Evolutionary conservation across 1,139 yeast species (phyloP).

Genomic region (Dujonia santamariae): DNA sequence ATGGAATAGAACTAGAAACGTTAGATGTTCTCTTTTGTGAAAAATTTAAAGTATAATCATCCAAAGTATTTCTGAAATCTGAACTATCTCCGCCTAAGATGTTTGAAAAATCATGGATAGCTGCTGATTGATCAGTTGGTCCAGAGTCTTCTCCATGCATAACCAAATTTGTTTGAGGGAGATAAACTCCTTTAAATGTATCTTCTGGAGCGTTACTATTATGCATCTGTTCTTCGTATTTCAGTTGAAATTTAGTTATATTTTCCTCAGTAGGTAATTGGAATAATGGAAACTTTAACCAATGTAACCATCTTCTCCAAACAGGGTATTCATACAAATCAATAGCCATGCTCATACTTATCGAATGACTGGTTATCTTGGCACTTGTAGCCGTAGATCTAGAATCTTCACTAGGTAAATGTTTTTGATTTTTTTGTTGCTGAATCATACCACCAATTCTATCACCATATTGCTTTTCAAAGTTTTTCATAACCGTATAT

Average conservation of each 20-base stretch:
- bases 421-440: conserved; percentile 2
- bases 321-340: conserved; percentile 21
- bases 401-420: conserved; percentile 11
- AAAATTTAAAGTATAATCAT: conserved; percentile 28
- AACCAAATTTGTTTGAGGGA: background rate
- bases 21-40: conserved; percentile 8
- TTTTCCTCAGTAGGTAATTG: conserved; percentile 39
- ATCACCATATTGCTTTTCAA: conserved; percentile 34
- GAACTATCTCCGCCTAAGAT: conserved; percentile 27
- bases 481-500: conserved; percentile 40
- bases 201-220: no score
- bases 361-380: conserved; percentile 21
- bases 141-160: no score
- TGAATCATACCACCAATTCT: conserved; percentile 23
- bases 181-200: no score
- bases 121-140: no score
- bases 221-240: conserved; percentile 18
- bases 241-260: conserved; percentile 24
- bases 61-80: conserved; percentile 31
- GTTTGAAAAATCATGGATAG: conserved; percentile 38
- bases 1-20: conserved; percentile 8
- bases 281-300: conserved; percentile 41
- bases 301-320: conserved; percentile 37
- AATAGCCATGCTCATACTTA: conserved; percentile 25
- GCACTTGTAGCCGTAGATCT: conserved; percentile 27